Base-by-base conservation (phyloP, 768 basidiomycete species). In the Tricholoma sp. region DNA sequence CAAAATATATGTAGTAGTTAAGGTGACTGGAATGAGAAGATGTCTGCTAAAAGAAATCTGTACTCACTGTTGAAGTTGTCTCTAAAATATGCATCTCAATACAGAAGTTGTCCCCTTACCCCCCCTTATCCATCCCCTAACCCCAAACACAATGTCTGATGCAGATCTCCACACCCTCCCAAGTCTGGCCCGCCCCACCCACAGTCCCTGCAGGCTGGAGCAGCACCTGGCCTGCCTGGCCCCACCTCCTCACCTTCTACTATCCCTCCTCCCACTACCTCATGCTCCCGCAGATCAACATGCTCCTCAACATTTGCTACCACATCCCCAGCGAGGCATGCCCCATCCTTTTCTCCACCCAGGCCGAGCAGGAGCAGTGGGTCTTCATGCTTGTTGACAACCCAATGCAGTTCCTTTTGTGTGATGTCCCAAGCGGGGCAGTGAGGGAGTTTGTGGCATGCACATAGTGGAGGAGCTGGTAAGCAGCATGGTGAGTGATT, bases 231-330 rank as follows among this genome's bases (percentile, higher is more conserved):
- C 53, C 63, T 7, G 29, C 52, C 11, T 73, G 69, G 68, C 49
- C 63, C 6, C 62, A 64, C 58, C 65, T 74, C 28, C 54, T 70
- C 29, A 68, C 70, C 8, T 60, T 70, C 56, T 74, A 68, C 63
- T 72, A 70, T 59, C 61, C 62, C 52, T 68, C 66, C 2, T 68
- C 72, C 4, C 68, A 73, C 61, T 74, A 68, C 54, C 69, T 75
- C 42, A 69, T 63, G 62, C 62, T 74, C 42, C 72, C 72, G 2
- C 70, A 71, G 60, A 69, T 74, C 49, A 67, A 72, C 52, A 68
- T 71, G 67, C 55, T 69, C 15, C 61, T 71, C 17, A 74, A 71
- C 56, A 62, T 74, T n/a, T 58, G 60, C 15, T 63, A 70, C 57
- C 64, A 56, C 3, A 62, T 73, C 28, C 67, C 61, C 0, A 72